A percentile compares a stretch with the other conserved stretches of the same genome.
phyloP scores from a whole-genome alignment of 129 eudicot genomes.

The Smallanthus sonchifolius region DNA sequence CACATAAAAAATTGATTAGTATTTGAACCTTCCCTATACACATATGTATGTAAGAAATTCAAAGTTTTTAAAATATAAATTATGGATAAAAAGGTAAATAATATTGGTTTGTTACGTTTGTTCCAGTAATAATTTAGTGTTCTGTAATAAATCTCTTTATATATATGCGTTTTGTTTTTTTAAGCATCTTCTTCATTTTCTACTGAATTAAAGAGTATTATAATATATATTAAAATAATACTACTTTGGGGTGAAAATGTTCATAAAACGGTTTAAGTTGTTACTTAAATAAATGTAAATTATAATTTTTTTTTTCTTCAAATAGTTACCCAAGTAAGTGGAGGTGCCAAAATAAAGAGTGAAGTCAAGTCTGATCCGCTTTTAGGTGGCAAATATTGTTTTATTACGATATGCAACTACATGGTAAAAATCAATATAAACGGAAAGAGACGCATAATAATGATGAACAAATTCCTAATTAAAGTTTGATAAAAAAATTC shows the following conservation, averaged over 20 bases:
- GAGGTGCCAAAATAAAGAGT: conserved; percentile 7
- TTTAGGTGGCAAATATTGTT: conserved; percentile 19
- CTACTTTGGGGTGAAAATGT: not conserved
- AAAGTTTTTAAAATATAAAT: too few species aligned
- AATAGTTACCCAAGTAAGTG: not conserved
- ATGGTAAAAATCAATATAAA: not conserved
- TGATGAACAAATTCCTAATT: not conserved
- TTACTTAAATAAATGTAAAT: not conserved
- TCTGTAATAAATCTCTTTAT: too few species aligned
- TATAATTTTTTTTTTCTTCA: too few species aligned
- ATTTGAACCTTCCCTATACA: too few species aligned
- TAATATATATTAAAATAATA: not conserved
- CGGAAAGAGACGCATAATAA: not conserved
- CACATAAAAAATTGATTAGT: too few species aligned
- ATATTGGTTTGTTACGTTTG: too few species aligned
- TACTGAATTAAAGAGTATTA: not conserved
- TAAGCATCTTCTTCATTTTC: not conserved
- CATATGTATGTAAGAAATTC: too few species aligned
- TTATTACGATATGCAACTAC: not conserved
- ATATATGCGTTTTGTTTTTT: too few species aligned
- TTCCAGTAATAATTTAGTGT: too few species aligned
- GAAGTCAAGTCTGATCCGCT: conserved; percentile 32
- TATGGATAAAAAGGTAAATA: too few species aligned
- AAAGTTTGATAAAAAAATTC: not conserved
- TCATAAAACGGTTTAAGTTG: not conserved